phyloP scores from a whole-genome alignment of 2,329 filamentous ascomycete genomes.

The Rugonectria rugulosa region DNA sequence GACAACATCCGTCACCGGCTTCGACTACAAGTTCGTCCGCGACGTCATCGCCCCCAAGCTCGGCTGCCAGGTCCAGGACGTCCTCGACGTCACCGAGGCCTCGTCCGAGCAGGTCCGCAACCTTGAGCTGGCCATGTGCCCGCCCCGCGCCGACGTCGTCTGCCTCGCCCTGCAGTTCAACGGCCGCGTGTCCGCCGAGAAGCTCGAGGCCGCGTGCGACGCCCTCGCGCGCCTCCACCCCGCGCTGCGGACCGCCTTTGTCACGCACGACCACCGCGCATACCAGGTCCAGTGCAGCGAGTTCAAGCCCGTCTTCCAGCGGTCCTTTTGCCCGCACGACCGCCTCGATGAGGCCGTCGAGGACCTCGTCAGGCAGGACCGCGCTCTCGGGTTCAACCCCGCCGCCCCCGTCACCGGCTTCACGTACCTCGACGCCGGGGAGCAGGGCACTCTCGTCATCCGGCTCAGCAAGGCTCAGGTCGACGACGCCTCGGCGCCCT shows the following conservation, averaged over 20 bases:
- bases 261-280: conserved; percentile 53
- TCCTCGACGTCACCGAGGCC: conserved; percentile 58
- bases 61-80: conserved; percentile 49
- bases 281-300: conserved; percentile 58
- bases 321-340: conserved; percentile 50
- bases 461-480: conserved; percentile 59
- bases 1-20: conserved; percentile 2
- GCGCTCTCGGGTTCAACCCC: conserved; percentile 49
- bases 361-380: conserved; percentile 54
- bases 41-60: conserved; percentile 53
- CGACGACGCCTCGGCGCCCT: conserved; percentile 53
- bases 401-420: conserved; percentile 57
- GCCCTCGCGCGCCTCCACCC: conserved; percentile 55
- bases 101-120: conserved; percentile 56
- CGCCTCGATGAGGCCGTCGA: conserved; percentile 49
- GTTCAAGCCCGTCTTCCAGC: conserved; percentile 53
- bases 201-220: conserved; percentile 56
- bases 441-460: conserved; percentile 56
- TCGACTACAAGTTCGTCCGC: conserved; percentile 48
- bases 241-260: conserved; percentile 63
- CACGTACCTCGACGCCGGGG: conserved; percentile 56
- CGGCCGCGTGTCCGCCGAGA: conserved; percentile 50
- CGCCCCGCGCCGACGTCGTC: conserved; percentile 52
- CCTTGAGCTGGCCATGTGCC: conserved; percentile 57
- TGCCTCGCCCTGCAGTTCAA: conserved; percentile 59